Conservation (phyloP, 768 basidiomycete species). For the Glaciozyma antarctica region DNA sequence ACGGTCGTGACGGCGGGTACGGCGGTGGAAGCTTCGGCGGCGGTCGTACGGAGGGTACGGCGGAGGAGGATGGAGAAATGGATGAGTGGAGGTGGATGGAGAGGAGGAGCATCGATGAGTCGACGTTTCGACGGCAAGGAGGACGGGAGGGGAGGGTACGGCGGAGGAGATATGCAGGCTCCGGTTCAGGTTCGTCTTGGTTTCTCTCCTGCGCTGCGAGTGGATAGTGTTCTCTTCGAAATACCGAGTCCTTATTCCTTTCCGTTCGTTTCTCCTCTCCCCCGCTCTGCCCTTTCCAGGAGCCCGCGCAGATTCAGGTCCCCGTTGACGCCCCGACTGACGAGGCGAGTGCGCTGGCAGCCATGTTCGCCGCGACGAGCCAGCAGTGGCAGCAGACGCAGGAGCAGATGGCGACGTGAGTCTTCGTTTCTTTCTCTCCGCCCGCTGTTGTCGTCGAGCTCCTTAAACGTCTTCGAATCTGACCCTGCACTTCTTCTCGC, state of each 20-base stretch:
- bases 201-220: not conserved
- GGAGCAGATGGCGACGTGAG: slow-evolving; percentile 99
- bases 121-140: slow-evolving; percentile 79
- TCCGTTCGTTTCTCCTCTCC: not conserved
- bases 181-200: slow-evolving; percentile 27
- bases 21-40: slow-evolving; percentile 7
- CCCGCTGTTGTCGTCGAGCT: not conserved
- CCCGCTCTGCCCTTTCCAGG: not conserved
- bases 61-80: slow-evolving; percentile 7
- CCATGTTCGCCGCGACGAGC: slow-evolving; percentile 90
- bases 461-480: too few species aligned
- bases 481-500: too few species aligned
- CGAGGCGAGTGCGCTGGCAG: slow-evolving; percentile 91
- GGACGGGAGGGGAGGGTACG: slow-evolving; percentile 40
- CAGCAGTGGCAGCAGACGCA: slow-evolving; percentile 98
- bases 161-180: not conserved
- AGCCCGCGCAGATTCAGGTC: slow-evolving; percentile 8
- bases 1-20: slow-evolving; percentile 12
- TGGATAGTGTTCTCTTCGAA: not conserved
- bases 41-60: slow-evolving; percentile 5
- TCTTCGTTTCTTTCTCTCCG: slow-evolving; percentile 36
- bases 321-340: slow-evolving; percentile 49
- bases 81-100: slow-evolving; percentile 41
- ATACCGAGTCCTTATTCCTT: slow-evolving; percentile 1
- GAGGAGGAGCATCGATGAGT: slow-evolving; percentile 47